Evolutionary conservation across 2,329 filamentous ascomycete genomes (phyloP).

Genomic region (Phaeosphaeriaceae sp.): DNA sequence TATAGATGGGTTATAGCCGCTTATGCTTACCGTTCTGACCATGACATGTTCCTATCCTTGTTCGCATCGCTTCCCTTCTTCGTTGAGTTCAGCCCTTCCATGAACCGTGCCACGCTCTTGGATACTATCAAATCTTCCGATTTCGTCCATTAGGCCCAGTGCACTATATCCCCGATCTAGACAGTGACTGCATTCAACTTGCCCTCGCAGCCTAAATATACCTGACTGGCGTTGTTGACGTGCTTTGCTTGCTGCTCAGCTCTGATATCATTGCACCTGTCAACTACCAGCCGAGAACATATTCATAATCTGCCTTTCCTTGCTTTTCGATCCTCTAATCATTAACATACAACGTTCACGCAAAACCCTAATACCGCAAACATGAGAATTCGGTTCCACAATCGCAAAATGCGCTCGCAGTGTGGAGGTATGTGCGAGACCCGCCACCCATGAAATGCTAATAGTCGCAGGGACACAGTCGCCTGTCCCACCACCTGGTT

Average conservation of each 20-base stretch:
- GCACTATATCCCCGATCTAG: conserved; percentile 12
- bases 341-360: neutral
- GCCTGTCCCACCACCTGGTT: conserved; percentile 14
- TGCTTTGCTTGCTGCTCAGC: neutral
- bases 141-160: conserved; percentile 17
- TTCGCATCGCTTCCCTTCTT: neutral
- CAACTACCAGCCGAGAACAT: neutral
- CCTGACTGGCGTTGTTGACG: neutral
- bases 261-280: neutral
- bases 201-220: conserved; percentile 34
- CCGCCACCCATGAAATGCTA: neutral
- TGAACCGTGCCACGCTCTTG: conserved; percentile 25
- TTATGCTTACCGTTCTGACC: neutral
- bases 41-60: neutral
- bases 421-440: conserved; percentile 23
- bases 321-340: neutral
- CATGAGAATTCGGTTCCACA: conserved; percentile 35
- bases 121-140: conserved; percentile 15
- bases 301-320: neutral
- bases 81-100: conserved; percentile 21
- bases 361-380: neutral
- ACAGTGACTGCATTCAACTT: conserved; percentile 20
- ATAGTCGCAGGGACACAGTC: conserved; percentile 14
- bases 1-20: conserved; percentile 2
- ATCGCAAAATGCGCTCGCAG: conserved; percentile 23